Conservation (phyloP, 768 basidiomycete genomes). For the Tephrocybe sp. region DNA sequence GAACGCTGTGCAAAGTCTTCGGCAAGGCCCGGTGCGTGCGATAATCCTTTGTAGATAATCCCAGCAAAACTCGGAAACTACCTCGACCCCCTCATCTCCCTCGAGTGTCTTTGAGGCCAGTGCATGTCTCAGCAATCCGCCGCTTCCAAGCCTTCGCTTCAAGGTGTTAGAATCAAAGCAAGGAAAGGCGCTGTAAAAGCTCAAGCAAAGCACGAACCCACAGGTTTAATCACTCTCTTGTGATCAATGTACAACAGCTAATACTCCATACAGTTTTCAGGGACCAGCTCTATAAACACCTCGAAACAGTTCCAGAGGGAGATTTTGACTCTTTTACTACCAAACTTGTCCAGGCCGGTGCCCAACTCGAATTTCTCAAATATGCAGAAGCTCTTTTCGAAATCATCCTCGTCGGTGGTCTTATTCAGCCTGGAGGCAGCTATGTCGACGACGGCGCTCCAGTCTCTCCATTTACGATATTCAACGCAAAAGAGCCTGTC, state of each 20-base stretch:
- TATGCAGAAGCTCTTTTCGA: slow-evolving; percentile 98
- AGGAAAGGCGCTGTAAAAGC: slow-evolving; percentile 92
- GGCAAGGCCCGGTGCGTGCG: slow-evolving; percentile 14
- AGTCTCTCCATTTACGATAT: slow-evolving; percentile 83
- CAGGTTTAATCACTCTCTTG: slow-evolving; percentile 38
- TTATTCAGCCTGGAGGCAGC: slow-evolving; percentile 93
- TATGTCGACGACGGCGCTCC: slow-evolving; percentile 88
- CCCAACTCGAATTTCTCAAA: slow-evolving; percentile 92
- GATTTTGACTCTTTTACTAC: slow-evolving; percentile 82
- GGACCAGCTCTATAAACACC: slow-evolving; percentile 89
- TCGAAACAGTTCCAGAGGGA: slow-evolving; percentile 74
- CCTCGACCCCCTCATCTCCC: slow-evolving; percentile 12
- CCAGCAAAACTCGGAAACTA: background rate
- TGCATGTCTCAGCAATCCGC: slow-evolving; percentile 92
- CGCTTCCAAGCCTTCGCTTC: slow-evolving; percentile 84
- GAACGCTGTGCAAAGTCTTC: slow-evolving; percentile 5
- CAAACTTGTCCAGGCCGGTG: slow-evolving; percentile 89
- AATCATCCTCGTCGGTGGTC: slow-evolving; percentile 90
- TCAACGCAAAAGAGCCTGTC: slow-evolving; percentile 75
- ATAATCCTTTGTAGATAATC: slow-evolving; percentile 2
- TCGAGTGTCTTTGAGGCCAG: slow-evolving; percentile 26
- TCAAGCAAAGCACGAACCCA: slow-evolving; percentile 90
- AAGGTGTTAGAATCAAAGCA: slow-evolving; percentile 91
- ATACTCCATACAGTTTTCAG: slow-evolving; percentile 65
- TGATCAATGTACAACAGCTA: slow-evolving; percentile 10